Conservation (phyloP, 108 stramenopile genomes). For the Cyclostephanos tholiformis region DNA sequence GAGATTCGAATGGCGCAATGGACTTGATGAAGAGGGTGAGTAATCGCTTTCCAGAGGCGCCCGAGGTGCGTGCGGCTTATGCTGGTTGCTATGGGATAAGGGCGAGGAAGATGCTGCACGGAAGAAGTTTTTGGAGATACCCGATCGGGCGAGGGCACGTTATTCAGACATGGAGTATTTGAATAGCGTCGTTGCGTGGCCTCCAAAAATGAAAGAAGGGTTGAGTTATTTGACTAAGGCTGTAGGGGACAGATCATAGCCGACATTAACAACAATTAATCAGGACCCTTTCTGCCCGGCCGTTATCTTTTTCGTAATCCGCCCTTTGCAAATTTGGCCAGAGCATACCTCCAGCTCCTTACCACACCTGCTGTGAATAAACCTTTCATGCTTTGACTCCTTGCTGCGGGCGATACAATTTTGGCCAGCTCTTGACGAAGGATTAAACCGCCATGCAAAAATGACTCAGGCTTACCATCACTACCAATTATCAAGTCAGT, state of each 20-base stretch:
- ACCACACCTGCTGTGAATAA: conserved; percentile 70
- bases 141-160: conserved; percentile 70
- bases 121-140: conserved; percentile 81
- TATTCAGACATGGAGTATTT: conserved; percentile 67
- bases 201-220: conserved; percentile 69
- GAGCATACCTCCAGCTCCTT: conserved; percentile 70
- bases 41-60: conserved; percentile 88
- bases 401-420: conserved; percentile 75
- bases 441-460: conserved; percentile 20
- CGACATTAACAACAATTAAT: neutral
- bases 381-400: conserved; percentile 81
- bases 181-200: conserved; percentile 68
- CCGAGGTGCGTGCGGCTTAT: conserved; percentile 81
- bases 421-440: conserved; percentile 38
- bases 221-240: conserved; percentile 35
- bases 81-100: conserved; percentile 65
- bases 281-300: neutral
- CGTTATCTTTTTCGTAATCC: conserved; percentile 24
- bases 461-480: too few species aligned
- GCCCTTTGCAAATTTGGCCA: conserved; percentile 82
- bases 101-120: conserved; percentile 73
- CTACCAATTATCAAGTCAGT: conserved; percentile 42
- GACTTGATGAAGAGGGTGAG: conserved; percentile 80
- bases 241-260: conserved; percentile 43
- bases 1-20: conserved; percentile 61